phyloP scores from a whole-genome alignment of 2,329 filamentous ascomycete genomes.

The Shiraia sp. region DNA sequence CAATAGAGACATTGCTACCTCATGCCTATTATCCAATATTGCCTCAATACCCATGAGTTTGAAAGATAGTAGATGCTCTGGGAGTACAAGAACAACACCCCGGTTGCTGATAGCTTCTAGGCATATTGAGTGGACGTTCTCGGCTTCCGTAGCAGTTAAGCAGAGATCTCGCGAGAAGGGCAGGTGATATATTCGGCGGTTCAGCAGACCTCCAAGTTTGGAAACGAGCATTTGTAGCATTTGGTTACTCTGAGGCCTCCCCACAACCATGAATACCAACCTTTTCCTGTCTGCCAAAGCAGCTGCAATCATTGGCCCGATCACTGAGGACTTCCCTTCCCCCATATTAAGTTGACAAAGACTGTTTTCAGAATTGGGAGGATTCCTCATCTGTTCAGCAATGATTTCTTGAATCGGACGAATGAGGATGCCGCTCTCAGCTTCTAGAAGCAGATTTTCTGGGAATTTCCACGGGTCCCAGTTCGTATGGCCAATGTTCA shows the following conservation, averaged over 20 bases:
- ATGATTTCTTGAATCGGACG: slow-evolving; percentile 63
- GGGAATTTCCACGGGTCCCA: slow-evolving; percentile 60
- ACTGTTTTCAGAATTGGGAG: slow-evolving; percentile 21
- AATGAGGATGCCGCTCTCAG: slow-evolving; percentile 66
- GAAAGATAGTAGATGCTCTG: slow-evolving; percentile 67
- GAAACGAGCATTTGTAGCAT: slow-evolving; percentile 61
- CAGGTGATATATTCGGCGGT: slow-evolving; percentile 59
- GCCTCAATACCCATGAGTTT: slow-evolving; percentile 64
- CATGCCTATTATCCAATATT: slow-evolving; percentile 35
- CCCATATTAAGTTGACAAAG: slow-evolving; percentile 44
- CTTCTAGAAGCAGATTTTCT: slow-evolving; percentile 66
- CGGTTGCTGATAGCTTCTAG: slow-evolving; percentile 54
- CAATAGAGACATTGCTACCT: slow-evolving; percentile 45
- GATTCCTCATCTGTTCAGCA: slow-evolving; percentile 58
- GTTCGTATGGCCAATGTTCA: slow-evolving; percentile 58
- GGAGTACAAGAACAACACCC: slow-evolving; percentile 64
- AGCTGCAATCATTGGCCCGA: slow-evolving; percentile 35
- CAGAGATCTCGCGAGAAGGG: slow-evolving; percentile 61
- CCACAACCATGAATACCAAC: slow-evolving; percentile 57
- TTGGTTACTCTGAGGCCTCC: slow-evolving; percentile 64
- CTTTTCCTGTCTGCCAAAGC: slow-evolving; percentile 54
- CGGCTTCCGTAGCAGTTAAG: slow-evolving; percentile 37
- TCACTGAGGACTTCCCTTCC: slow-evolving; percentile 37
- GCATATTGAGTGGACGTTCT: slow-evolving; percentile 46
- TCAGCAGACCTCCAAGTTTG: slow-evolving; percentile 60